Evolutionary conservation across 129 eudicot species (phyloP), one percentile per base, ranked within the genome.

Genomic region (Oenanthe sinensis): DNA sequence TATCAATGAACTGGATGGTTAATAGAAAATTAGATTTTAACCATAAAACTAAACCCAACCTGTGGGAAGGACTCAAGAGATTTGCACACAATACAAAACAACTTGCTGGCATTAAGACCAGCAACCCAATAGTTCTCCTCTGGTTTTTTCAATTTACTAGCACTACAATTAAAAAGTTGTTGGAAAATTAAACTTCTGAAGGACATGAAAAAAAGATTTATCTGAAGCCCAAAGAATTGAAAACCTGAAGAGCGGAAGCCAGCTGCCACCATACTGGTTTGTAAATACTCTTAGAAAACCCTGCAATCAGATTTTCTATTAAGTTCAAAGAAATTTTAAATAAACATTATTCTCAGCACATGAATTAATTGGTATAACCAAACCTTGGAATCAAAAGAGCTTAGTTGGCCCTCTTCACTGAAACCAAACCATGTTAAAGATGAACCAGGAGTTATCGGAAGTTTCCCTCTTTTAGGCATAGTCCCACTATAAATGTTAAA

Each of bases 181-280:
- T 42, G 63, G 78, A 62, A n/a, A 71, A 46, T 16, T 11, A 36
- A 69, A 74, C 42, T 22, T 50, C 40, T 81, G 44, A 78, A 68
- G 71, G 70, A 22, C 30, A 42, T 55, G 36, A 22, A 43, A 81
- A 46, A 44, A 4, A 11, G 19, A 22, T 71, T 62, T 12, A 67
- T 84, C 15, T 68, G 54, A 39, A 65, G 74, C 80, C 74, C 75
- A 55, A 71, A 85, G 83, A 65, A 71, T 55, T 13, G 19, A 60
- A 65, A 77, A 96, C 99, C 97, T 96, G 85, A 96, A 96, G 52
- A 89, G 85, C 82, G 99, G 99, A 73, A 92, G 74, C 99, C 99
- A 96, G 54, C 91, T 89, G 73, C 97, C 97, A 49, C 97, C 97
- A 40, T 69, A 92, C 78, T 96, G 99, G 79, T 88, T 84, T 71